Conservation (phyloP, 768 basidiomycete genomes). For the Neoboletus magnificus region DNA sequence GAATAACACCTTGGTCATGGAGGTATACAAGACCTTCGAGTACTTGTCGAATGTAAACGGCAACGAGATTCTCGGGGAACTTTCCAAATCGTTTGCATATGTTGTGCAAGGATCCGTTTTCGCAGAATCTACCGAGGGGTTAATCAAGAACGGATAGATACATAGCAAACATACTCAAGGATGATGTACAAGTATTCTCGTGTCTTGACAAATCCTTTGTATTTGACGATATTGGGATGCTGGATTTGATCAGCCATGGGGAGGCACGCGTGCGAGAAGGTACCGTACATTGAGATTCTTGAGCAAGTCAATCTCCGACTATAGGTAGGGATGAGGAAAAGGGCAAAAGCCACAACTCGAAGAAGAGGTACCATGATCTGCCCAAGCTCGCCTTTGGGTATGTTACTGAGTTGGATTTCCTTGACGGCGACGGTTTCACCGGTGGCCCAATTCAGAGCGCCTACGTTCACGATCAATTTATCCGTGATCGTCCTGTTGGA, state of each 20-base stretch:
- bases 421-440: slow-evolving; percentile 99
- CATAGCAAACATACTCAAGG: slow-evolving; percentile 62
- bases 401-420: slow-evolving; percentile 92
- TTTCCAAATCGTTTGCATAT: slow-evolving; percentile 98
- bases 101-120: slow-evolving; percentile 94
- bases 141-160: slow-evolving; percentile 2
- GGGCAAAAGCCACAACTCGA: not conserved
- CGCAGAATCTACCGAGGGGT: slow-evolving; percentile 67
- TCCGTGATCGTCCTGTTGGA: slow-evolving; percentile 42
- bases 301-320: slow-evolving; percentile 96
- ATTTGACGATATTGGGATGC: slow-evolving; percentile 98
- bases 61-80: slow-evolving; percentile 95
- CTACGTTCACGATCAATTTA: slow-evolving; percentile 66
- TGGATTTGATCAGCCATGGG: slow-evolving; percentile 32
- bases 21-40: slow-evolving; percentile 94
- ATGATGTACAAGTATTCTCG: slow-evolving; percentile 95
- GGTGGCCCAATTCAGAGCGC: slow-evolving; percentile 90
- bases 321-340: slow-evolving; percentile 8
- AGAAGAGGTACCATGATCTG: slow-evolving; percentile 83
- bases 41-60: slow-evolving; percentile 95
- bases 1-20: slow-evolving; percentile 99
- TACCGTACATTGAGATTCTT: slow-evolving; percentile 88
- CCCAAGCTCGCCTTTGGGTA: slow-evolving; percentile 87
- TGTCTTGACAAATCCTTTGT: slow-evolving; percentile 96
- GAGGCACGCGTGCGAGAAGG: not conserved